These are phyloP conservation scores for Brassica napus DNA, from an alignment of 345 rosid genomes.

Conservation along the genomic window DNA sequence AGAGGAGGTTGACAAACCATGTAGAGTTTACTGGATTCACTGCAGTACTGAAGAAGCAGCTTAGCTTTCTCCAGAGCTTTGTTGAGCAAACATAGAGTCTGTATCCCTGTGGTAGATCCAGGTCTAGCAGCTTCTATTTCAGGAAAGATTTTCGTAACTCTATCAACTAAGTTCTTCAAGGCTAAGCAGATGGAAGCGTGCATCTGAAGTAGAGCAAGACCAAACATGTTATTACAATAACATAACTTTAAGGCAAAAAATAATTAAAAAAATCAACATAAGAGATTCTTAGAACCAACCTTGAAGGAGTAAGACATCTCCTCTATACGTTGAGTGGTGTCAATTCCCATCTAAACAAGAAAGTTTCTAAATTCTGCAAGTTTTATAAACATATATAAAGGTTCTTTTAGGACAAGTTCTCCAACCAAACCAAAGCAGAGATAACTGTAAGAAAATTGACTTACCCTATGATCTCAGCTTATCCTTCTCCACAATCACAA, in stretches of 20 bases:
- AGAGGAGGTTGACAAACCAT: neutral
- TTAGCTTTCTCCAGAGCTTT: neutral
- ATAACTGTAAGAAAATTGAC: neutral
- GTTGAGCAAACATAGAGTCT: neutral
- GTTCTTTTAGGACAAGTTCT: neutral
- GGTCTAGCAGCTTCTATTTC: neutral
- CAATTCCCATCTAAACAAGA: slow-evolving; percentile 2
- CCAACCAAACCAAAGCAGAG: neutral
- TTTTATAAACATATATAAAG: neutral
- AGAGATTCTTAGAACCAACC: neutral
- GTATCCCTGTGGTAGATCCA: neutral
- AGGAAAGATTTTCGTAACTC: neutral
- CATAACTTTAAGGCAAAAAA: neutral
- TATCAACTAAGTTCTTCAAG: neutral
- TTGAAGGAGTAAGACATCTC: neutral
- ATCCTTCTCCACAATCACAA: neutral
- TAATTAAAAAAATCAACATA: neutral
- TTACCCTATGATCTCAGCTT: neutral
- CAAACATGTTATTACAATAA: neutral
- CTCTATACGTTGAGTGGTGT: neutral
- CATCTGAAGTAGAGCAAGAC: neutral
- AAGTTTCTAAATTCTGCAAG: neutral
- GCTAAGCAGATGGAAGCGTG: neutral
- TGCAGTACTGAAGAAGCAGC: neutral
- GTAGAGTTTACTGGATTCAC: neutral